Evolutionary conservation across 805 yeast species (phyloP).

Genomic region (Candida dajiaensis): DNA sequence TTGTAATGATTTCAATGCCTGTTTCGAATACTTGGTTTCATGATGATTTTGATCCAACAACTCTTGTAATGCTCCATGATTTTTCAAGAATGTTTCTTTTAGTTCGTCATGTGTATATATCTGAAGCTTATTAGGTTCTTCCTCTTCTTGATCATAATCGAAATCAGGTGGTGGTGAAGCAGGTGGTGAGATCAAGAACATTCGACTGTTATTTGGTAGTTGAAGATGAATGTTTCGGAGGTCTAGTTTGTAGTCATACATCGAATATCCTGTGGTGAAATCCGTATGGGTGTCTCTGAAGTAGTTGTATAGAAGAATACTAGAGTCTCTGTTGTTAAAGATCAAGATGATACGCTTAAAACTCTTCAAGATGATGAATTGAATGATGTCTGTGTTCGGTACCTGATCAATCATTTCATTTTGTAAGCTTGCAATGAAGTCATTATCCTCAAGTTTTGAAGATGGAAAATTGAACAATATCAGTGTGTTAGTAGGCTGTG

Average conservation of each 20-base stretch:
- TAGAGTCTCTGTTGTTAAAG: constrained; percentile 13
- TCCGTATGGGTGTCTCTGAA: constrained; percentile 2
- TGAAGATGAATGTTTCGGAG: constrained; percentile 20
- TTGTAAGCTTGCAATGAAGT: constrained; percentile 18
- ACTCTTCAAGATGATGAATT: constrained; percentile 24
- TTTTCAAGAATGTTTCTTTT: constrained; percentile 15
- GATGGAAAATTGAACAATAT: constrained; percentile 19
- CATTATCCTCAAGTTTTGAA: constrained; percentile 13
- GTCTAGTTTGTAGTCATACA: constrained; percentile 10
- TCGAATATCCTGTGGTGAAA: constrained; percentile 16
- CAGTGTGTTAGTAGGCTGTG: constrained; percentile 21
- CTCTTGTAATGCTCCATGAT: constrained; percentile 15
- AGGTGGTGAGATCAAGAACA: constrained; percentile 37
- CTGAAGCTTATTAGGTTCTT: constrained; percentile 28
- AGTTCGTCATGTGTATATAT: constrained; percentile 23
- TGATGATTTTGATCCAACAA: constrained; percentile 9
- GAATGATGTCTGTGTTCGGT: constrained; percentile 15
- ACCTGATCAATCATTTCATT: constrained; percentile 19
- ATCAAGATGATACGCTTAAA: constrained; percentile 23
- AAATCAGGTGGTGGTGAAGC: constrained; percentile 38
- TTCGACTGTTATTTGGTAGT: constrained; percentile 28
- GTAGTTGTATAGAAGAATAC: constrained; percentile 3
- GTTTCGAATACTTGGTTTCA: constrained; percentile 5
- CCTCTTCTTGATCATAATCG: constrained; percentile 32
- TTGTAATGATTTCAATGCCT: constrained; percentile 3